Evolutionary conservation across 2,329 filamentous ascomycete genomes (phyloP).

Genomic region (Didymella pinodella): DNA sequence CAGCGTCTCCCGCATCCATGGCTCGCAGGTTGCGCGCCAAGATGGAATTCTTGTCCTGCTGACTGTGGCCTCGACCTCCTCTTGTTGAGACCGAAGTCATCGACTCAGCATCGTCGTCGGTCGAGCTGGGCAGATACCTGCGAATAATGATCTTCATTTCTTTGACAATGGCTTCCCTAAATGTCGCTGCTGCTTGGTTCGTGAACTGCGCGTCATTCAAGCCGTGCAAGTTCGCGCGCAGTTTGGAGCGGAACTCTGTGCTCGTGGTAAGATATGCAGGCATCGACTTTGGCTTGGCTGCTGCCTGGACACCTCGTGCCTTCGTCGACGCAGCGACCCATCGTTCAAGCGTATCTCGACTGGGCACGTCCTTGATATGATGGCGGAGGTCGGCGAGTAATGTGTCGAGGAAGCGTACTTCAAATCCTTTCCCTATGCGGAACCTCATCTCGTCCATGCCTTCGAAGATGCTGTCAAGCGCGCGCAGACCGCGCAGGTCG

Average conservation of each 20-base stretch:
- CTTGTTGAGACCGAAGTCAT: conserved; percentile 85
- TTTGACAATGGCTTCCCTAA: conserved; percentile 81
- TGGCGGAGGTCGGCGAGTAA: conserved; percentile 79
- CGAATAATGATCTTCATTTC: conserved; percentile 89
- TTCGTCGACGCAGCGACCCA: conserved; percentile 83
- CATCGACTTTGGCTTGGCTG: conserved; percentile 69
- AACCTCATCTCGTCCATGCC: conserved; percentile 79
- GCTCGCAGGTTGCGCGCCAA: conserved; percentile 87
- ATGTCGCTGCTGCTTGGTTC: conserved; percentile 80
- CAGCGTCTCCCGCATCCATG: conserved; percentile 82
- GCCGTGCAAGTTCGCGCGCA: conserved; percentile 76
- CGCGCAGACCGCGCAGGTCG: conserved; percentile 79
- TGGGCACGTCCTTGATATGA: conserved; percentile 78
- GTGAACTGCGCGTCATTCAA: conserved; percentile 84
- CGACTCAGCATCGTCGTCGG: conserved; percentile 91
- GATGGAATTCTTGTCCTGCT: conserved; percentile 89
- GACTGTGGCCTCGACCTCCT: conserved; percentile 69
- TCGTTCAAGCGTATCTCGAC: conserved; percentile 77
- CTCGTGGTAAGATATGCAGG: conserved; percentile 82
- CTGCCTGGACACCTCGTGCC: conserved; percentile 70
- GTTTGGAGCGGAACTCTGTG: conserved; percentile 71
- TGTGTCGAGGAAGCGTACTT: conserved; percentile 78
- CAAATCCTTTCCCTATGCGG: conserved; percentile 86
- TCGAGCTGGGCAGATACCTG: conserved; percentile 86
- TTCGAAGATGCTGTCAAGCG: conserved; percentile 78